A percentile compares a stretch with the other conserved stretches of the same genome.
Conservation (phyloP, 441 rosid species). For the Bocquillonia castaneifolia region DNA sequence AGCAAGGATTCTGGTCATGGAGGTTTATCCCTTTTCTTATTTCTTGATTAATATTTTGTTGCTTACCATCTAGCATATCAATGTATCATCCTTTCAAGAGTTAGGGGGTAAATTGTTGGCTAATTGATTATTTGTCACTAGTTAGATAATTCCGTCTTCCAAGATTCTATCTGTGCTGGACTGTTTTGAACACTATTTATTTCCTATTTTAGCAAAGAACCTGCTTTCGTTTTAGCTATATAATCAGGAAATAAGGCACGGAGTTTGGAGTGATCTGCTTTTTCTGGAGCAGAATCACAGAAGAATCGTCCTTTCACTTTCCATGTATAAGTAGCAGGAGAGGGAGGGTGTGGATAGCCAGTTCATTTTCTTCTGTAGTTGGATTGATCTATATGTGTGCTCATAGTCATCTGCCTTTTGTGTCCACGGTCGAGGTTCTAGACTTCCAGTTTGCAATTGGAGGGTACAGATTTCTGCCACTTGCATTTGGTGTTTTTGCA, state of each 20-base stretch:
- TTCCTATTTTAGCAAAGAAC: background rate
- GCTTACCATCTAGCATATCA: background rate
- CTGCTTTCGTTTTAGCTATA: background rate
- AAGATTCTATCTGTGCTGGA: background rate
- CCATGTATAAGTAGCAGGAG: background rate
- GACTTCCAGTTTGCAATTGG: background rate
- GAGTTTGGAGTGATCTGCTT: background rate
- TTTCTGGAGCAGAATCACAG: background rate
- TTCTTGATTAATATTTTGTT: background rate
- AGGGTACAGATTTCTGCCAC: background rate
- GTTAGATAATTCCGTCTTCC: background rate
- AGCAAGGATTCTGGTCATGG: slow-evolving; percentile 79
- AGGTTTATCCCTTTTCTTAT: slow-evolving; percentile 41
- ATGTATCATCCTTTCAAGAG: background rate
- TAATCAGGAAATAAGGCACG: background rate
- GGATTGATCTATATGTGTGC: background rate
- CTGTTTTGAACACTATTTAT: background rate
- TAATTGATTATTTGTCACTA: background rate
- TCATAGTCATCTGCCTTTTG: background rate
- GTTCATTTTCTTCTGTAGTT: background rate
- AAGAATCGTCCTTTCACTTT: background rate
- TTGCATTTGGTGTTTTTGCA: background rate
- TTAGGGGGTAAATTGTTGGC: background rate
- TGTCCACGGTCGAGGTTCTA: background rate
- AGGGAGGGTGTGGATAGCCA: background rate